These are phyloP conservation scores for Wickerhamomyces xylosicus DNA, from an alignment of 805 yeast genomes.

Conservation along the genomic window DNA sequence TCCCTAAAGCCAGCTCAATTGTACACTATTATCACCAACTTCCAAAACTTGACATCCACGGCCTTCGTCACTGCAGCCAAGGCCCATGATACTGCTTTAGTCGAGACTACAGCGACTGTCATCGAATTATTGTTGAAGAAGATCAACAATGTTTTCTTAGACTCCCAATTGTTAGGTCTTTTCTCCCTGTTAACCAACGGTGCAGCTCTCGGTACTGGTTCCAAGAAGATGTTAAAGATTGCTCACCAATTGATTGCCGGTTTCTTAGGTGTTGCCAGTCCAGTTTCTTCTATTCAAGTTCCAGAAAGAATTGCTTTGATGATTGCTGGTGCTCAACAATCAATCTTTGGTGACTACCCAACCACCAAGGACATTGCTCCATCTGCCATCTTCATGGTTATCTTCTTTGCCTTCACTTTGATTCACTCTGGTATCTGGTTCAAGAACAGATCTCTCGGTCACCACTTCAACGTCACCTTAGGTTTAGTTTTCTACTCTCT, in stretches of 20 bases:
- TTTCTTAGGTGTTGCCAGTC: conserved; percentile 27
- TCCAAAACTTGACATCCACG: conserved; percentile 15
- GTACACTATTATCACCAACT: conserved; percentile 7
- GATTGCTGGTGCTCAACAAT: conserved; percentile 32
- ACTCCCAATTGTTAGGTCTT: conserved; percentile 15
- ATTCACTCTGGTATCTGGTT: conserved; percentile 37
- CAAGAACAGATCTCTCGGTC: conserved; percentile 43
- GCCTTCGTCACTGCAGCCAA: conserved; percentile 11
- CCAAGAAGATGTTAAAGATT: conserved; percentile 22
- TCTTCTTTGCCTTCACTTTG: conserved; percentile 37
- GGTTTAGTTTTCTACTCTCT: conserved; percentile 44
- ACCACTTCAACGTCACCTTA: conserved; percentile 45
- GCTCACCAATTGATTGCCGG: conserved; percentile 20
- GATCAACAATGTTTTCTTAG: conserved; percentile 13
- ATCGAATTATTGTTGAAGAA: conserved; percentile 10
- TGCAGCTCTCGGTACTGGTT: conserved; percentile 43
- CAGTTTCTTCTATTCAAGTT: conserved; percentile 15
- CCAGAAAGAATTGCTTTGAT: conserved; percentile 18
- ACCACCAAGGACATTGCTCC: conserved; percentile 45
- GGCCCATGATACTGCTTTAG: conserved; percentile 5
- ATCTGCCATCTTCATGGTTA: conserved; percentile 42
- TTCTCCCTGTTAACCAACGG: conserved; percentile 21
- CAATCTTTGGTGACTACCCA: conserved; percentile 61
- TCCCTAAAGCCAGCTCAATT: conserved; percentile 13
- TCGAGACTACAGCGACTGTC: conserved; percentile 8